Conservation (phyloP, 345 rosid genomes). For the Alliaria petiolata region DNA sequence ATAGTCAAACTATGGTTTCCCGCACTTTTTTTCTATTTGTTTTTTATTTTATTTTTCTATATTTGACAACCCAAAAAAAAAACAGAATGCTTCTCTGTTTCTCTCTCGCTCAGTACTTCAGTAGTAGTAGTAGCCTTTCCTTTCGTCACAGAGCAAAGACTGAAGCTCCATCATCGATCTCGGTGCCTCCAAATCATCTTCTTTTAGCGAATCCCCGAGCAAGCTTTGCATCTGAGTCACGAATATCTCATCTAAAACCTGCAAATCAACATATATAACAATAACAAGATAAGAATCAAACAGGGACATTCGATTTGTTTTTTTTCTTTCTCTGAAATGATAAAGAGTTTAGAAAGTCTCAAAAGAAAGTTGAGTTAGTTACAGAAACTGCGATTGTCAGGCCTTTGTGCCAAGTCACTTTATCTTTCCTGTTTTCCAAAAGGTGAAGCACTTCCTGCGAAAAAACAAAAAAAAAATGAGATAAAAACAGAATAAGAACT, state of each 20-base stretch:
- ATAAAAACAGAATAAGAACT: neutral
- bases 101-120: neutral
- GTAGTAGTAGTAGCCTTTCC: constrained; percentile 36
- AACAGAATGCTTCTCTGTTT: neutral
- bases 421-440: constrained; percentile 66
- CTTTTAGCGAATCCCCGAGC: constrained; percentile 64
- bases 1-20: neutral
- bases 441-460: constrained; percentile 60
- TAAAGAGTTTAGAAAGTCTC: neutral
- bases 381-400: constrained; percentile 63
- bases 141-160: constrained; percentile 45
- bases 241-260: constrained; percentile 82
- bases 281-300: neutral
- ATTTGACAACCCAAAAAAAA: neutral
- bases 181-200: constrained; percentile 66
- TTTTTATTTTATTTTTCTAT: too few species aligned
- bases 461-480: too few species aligned
- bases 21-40: neutral
- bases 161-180: constrained; percentile 70
- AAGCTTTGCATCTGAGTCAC: constrained; percentile 68
- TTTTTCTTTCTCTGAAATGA: neutral
- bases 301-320: neutral
- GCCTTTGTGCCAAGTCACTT: constrained; percentile 72
- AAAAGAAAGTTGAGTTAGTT: constrained; percentile 32
- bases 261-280: constrained; percentile 3